Percentiles rank a stretch among this genome's conserved stretches.
Evolutionary conservation across 768 basidiomycete species (phyloP).

Genomic region (Russula sp.): DNA sequence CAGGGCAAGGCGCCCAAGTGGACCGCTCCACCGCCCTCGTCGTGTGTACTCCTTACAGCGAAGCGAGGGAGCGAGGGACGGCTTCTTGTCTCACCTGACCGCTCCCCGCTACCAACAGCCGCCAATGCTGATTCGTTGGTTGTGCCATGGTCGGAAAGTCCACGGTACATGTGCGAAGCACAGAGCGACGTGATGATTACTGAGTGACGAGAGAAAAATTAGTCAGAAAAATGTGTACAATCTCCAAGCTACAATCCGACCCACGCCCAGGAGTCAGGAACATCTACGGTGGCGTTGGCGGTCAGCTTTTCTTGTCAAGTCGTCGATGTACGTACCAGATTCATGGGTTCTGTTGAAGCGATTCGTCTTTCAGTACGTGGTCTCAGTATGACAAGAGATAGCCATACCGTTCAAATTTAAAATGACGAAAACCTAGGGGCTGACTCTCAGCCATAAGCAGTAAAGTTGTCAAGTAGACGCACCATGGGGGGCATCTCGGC

Average conservation of each 20-base stretch:
- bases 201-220: background rate
- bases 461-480: background rate
- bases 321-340: background rate
- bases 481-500: background rate
- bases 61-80: background rate
- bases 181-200: slow-evolving; percentile 1
- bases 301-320: background rate
- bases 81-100: background rate
- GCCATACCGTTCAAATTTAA: slow-evolving; percentile 6
- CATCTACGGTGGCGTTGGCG: background rate
- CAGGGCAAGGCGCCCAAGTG: background rate
- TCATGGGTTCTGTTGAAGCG: background rate
- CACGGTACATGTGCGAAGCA: background rate
- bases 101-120: too few species aligned
- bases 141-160: background rate
- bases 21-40: background rate
- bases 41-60: background rate
- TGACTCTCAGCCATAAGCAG: background rate
- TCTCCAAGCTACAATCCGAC: background rate
- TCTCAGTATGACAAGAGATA: background rate
- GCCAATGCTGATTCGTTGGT: background rate
- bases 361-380: background rate
- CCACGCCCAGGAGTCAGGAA: background rate
- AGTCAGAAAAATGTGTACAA: background rate
- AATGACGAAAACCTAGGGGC: background rate